Evolutionary conservation across 495 filamentous ascomycete genomes (phyloP), one percentile per base, ranked within the genome.

Genomic region (Penicillium fimorum): DNA sequence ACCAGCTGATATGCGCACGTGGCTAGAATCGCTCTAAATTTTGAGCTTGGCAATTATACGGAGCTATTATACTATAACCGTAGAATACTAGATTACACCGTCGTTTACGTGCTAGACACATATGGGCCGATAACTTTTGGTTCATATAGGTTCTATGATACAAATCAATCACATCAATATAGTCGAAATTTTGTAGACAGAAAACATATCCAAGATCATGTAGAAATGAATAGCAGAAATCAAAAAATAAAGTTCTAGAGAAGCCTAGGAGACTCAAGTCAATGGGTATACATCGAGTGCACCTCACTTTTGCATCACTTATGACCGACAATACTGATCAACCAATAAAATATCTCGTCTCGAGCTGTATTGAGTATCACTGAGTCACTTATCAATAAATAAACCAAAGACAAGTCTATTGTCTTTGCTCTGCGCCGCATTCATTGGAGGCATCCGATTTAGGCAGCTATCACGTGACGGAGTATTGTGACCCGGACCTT

Each of bases 391-490:
- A 0, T 18, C n/a, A 43, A 29, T n/a, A 29, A 41, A 40, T 17
- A 17, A 3, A 51, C 0, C 22, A 4, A 38, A 18, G 9, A 29
- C 24, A 38, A 51, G 9, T 40, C 24, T 10, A 25, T 40, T 40
- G 20, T 38, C 12, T 5, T 32, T 38, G 22, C 5, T 27, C 22
- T 41, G 33, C 20, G 8, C 49, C 37, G 22, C 52, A 12, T 30
- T 32, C 40, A 60, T 38, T 56, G 22, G 27, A 29, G 20, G 11
- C 32, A 3, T 32, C 53, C 54, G 45, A 50, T n/a, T 60, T 42
- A 65, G 59, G 55, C 52, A 60, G 47, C 57, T 50, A 32, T 60
- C 63, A 68, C 65, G 65, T 68, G 63, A 68, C 57, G 59, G 62
- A 68, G n/a, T 41, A 57, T 60, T 40, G 55, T 65, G 24, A n/a